These are phyloP conservation scores for Fagus crenata DNA, from an alignment of 306 rosid species.

Conservation along the genomic window DNA sequence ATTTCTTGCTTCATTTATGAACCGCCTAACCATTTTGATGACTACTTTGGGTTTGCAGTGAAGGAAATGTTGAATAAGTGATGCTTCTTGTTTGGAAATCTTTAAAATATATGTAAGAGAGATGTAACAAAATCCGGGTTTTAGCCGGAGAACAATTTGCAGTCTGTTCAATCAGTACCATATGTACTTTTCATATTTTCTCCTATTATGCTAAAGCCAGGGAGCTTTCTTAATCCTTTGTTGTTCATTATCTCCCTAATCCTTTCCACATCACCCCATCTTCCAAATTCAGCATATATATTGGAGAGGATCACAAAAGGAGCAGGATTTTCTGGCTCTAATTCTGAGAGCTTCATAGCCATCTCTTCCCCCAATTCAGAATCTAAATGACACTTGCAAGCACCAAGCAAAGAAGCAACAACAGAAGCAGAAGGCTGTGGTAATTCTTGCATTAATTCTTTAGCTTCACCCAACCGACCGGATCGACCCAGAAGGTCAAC, in stretches of 20 bases:
- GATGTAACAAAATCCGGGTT: conserved; percentile 26
- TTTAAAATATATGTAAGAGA: conserved; percentile 7
- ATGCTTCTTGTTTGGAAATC: conserved; percentile 18
- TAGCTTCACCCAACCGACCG: conserved; percentile 58
- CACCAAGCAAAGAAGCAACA: conserved; percentile 72
- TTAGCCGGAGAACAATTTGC: conserved; percentile 27
- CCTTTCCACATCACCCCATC: conserved; percentile 77
- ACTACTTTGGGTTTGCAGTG: conserved; percentile 57
- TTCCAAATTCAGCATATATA: conserved; percentile 65
- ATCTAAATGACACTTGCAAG: conserved; percentile 53
- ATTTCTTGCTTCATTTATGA: conserved; percentile 83
- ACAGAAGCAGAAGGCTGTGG: conserved; percentile 56
- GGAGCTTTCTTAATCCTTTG: conserved; percentile 52
- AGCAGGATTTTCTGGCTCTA: conserved; percentile 62
- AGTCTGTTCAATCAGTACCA: conserved; percentile 12
- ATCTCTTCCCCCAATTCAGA: conserved; percentile 59
- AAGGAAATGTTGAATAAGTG: conserved; percentile 63
- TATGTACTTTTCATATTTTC: conserved; percentile 36
- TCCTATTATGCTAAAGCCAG: conserved; percentile 62
- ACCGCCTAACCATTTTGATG: conserved; percentile 70
- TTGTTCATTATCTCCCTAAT: conserved; percentile 48
- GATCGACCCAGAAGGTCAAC: conserved; percentile 71
- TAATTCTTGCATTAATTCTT: conserved; percentile 43
- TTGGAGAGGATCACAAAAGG: conserved; percentile 63
- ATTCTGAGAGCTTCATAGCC: conserved; percentile 51